phyloP scores from a whole-genome alignment of 2,329 filamentous ascomycete genomes.

The Colletotrichum tropicicola region DNA sequence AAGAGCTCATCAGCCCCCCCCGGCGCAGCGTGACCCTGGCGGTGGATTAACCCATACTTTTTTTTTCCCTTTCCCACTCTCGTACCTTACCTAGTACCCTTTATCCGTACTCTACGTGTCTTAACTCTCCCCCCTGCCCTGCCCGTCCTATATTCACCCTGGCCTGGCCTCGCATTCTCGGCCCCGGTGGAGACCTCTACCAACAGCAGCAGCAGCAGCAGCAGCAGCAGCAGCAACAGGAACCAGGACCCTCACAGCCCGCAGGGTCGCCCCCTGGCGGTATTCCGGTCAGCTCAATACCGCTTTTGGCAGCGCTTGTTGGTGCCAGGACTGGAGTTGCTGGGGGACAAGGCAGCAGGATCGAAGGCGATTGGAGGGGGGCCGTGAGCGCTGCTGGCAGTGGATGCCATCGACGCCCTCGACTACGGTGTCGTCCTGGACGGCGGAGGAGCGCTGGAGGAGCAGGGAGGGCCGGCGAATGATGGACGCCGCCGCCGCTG shows the following conservation, averaged over 20 bases:
- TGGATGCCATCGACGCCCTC: slow-evolving; percentile 11
- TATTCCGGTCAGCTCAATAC: slow-evolving; percentile 19
- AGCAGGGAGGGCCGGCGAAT: not conserved
- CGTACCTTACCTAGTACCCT: not conserved
- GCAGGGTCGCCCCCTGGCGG: slow-evolving; percentile 5
- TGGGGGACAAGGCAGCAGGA: not conserved
- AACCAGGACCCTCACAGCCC: not conserved
- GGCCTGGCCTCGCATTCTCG: not conserved
- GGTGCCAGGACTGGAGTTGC: not conserved
- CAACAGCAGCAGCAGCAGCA: slow-evolving; percentile 6
- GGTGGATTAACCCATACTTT: slow-evolving; percentile 8
- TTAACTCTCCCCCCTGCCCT: not conserved
- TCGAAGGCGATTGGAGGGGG: slow-evolving; percentile 5
- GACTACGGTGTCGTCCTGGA: not conserved
- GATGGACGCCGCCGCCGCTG: not conserved
- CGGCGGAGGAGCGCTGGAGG: not conserved
- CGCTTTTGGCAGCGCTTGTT: slow-evolving; percentile 17
- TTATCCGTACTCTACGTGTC: too few species aligned
- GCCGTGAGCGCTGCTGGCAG: not conserved
- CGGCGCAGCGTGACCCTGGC: slow-evolving; percentile 1
- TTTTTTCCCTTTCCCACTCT: not conserved
- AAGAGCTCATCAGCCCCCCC: not conserved
- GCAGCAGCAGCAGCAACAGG: slow-evolving; percentile 3
- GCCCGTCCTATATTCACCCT: not conserved
- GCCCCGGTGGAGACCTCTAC: slow-evolving; percentile 11